A percentile compares a stretch with the other conserved stretches of the same genome.
These are phyloP conservation scores for Phascolomyces articulosus DNA, from an alignment of 371 early-diverging fungal genomes.

Conservation along the genomic window DNA sequence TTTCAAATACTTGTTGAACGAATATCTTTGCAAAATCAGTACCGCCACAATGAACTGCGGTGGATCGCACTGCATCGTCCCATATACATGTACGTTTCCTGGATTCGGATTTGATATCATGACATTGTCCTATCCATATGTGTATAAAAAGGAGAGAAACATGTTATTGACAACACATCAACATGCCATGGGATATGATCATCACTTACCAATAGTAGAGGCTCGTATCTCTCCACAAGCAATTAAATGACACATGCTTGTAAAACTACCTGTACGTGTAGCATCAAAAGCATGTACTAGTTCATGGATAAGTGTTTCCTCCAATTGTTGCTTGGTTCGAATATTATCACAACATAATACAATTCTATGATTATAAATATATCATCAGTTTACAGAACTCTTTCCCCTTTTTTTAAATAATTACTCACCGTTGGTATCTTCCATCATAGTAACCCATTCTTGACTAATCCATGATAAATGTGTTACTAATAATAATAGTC, in stretches of 20 bases:
- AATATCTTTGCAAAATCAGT: slow-evolving; percentile 18
- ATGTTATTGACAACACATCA: background rate
- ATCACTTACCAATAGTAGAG: slow-evolving; percentile 35
- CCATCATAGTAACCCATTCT: slow-evolving; percentile 49
- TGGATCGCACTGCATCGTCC: slow-evolving; percentile 44
- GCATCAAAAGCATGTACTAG: slow-evolving; percentile 52
- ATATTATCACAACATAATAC: slow-evolving; percentile 51
- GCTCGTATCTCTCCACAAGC: slow-evolving; percentile 56
- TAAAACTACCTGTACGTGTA: slow-evolving; percentile 38
- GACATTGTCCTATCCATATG: slow-evolving; percentile 41
- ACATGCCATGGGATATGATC: too few species aligned
- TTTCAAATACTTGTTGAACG: slow-evolving; percentile 41
- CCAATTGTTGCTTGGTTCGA: slow-evolving; percentile 34
- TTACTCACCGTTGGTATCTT: slow-evolving; percentile 36
- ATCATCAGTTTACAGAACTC: too few species aligned
- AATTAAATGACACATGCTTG: slow-evolving; percentile 41
- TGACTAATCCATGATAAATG: slow-evolving; percentile 13
- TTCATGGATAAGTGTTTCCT: slow-evolving; percentile 50
- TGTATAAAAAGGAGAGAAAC: background rate
- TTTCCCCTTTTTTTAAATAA: background rate
- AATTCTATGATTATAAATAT: slow-evolving; percentile 29
- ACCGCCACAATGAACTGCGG: slow-evolving; percentile 38
- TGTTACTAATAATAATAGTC: background rate
- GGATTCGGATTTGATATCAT: slow-evolving; percentile 23
- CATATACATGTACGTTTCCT: slow-evolving; percentile 34